Evolutionary conservation across 208 protist species (phyloP).

Genomic region (Tritrichomonas foetus): DNA sequence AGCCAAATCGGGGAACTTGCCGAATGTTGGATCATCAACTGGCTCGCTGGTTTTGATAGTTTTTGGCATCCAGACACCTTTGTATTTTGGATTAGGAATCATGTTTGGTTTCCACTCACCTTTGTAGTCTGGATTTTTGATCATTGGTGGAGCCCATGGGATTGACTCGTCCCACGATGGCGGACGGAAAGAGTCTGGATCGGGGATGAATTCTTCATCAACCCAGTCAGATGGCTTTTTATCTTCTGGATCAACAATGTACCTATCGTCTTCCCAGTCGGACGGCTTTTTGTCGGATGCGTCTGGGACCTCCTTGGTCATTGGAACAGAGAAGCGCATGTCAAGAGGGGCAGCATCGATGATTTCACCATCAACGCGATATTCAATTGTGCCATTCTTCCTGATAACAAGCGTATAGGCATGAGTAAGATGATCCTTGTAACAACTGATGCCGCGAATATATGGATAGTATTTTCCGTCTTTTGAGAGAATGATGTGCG

Average conservation of each 20-base stretch:
- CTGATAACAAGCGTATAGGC: not conserved
- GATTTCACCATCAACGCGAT: not conserved
- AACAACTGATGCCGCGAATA: not conserved
- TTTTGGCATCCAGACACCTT: not conserved
- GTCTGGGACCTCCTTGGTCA: not conserved
- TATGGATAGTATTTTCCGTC: not conserved
- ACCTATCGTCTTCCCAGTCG: slow-evolving; percentile 15
- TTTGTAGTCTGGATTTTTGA: slow-evolving; percentile 16
- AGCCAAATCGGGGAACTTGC: not conserved
- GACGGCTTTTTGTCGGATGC: not conserved
- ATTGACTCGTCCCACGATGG: slow-evolving; percentile 8
- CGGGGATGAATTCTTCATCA: not conserved
- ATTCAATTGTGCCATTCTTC: not conserved
- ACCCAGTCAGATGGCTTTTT: not conserved
- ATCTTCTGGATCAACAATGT: not conserved
- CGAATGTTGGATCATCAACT: not conserved
- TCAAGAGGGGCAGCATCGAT: not conserved
- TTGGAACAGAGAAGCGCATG: not conserved
- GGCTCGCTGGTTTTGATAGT: not conserved
- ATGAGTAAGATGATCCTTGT: slow-evolving; percentile 17
- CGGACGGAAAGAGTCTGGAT: not conserved
- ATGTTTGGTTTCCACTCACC: not conserved
- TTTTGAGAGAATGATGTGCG: not conserved
- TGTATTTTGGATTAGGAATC: slow-evolving; percentile 21
- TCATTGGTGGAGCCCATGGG: slow-evolving; percentile 21